phyloP scores from a whole-genome alignment of 768 basidiomycete genomes.

The Boletus rufocinnamomeus region DNA sequence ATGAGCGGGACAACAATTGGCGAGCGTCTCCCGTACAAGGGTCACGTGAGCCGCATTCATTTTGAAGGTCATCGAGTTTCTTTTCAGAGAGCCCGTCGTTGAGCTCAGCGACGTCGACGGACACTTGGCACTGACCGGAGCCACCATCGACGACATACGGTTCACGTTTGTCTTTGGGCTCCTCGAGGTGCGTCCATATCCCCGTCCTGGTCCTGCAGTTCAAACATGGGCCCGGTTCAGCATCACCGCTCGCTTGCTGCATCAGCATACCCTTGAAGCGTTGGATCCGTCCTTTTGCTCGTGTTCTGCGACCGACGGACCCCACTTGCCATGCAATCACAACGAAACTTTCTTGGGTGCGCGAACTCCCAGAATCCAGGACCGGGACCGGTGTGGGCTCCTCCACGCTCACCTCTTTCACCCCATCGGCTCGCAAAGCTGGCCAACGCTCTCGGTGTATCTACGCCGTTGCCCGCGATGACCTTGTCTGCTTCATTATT shows the following conservation, averaged over 20 bases:
- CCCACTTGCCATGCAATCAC: slow-evolving; percentile 17
- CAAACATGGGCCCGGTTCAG: not conserved
- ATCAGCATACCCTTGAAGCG: slow-evolving; percentile 7
- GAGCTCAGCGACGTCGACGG: slow-evolving; percentile 7
- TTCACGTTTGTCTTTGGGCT: not conserved
- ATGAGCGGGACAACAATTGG: not conserved
- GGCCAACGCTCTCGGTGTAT: slow-evolving; percentile 83
- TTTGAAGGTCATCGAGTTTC: slow-evolving; percentile 13
- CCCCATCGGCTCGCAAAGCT: slow-evolving; percentile 80
- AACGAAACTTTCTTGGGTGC: slow-evolving; percentile 16
- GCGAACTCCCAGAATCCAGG: slow-evolving; percentile 12
- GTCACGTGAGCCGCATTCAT: slow-evolving; percentile 24
- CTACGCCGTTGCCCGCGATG: slow-evolving; percentile 66
- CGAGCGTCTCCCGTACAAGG: not conserved
- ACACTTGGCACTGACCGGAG: not conserved
- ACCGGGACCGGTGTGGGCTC: slow-evolving; percentile 46
- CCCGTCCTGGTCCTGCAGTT: not conserved
- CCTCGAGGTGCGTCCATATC: slow-evolving; percentile 15
- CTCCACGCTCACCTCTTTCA: slow-evolving; percentile 69
- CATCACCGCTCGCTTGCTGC: slow-evolving; percentile 7
- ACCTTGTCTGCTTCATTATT: slow-evolving; percentile 20
- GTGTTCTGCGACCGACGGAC: slow-evolving; percentile 1
- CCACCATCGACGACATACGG: not conserved
- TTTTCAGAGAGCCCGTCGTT: slow-evolving; percentile 15
- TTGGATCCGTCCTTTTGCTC: slow-evolving; percentile 9